phyloP scores from a whole-genome alignment of 371 early-diverging fungal species.

The Mucor indicus region DNA sequence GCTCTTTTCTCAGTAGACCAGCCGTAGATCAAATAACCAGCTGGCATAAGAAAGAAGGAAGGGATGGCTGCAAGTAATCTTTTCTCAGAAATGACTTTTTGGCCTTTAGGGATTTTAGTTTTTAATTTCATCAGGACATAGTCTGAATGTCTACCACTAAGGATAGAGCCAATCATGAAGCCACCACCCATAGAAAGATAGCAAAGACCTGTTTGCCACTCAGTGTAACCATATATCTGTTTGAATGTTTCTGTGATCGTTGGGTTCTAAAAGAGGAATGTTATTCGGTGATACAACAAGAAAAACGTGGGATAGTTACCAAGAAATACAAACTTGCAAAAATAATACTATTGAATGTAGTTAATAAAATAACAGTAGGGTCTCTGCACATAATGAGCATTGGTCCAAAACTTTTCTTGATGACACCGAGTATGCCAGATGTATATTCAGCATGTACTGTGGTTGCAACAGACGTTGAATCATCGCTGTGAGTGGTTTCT shows the following conservation, averaged over 20 bases:
- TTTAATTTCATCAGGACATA: slow-evolving; percentile 33
- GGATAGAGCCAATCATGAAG: slow-evolving; percentile 45
- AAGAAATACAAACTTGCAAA: slow-evolving; percentile 27
- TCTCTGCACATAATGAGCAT: slow-evolving; percentile 22
- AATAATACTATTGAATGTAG: slow-evolving; percentile 25
- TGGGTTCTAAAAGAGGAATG: slow-evolving; percentile 34
- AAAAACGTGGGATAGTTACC: too few species aligned
- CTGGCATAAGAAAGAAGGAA: slow-evolving; percentile 48
- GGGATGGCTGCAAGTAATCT: slow-evolving; percentile 44
- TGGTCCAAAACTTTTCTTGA: slow-evolving; percentile 12
- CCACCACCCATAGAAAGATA: slow-evolving; percentile 50
- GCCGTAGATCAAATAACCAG: slow-evolving; percentile 54
- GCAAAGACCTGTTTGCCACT: slow-evolving; percentile 40
- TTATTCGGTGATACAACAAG: too few species aligned
- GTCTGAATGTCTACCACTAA: slow-evolving; percentile 52
- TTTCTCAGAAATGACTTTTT: slow-evolving; percentile 31
- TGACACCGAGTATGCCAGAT: too few species aligned
- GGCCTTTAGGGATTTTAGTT: slow-evolving; percentile 4
- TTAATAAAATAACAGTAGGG: slow-evolving; percentile 25
- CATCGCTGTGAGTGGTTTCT: not conserved
- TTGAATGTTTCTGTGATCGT: slow-evolving; percentile 40
- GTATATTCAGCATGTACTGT: too few species aligned
- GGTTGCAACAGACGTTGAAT: too few species aligned
- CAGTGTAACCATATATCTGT: slow-evolving; percentile 29
- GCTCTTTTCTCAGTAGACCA: slow-evolving; percentile 20